Evolutionary conservation across 306 rosid species (phyloP).

Genomic region (Purshia tridentata): DNA sequence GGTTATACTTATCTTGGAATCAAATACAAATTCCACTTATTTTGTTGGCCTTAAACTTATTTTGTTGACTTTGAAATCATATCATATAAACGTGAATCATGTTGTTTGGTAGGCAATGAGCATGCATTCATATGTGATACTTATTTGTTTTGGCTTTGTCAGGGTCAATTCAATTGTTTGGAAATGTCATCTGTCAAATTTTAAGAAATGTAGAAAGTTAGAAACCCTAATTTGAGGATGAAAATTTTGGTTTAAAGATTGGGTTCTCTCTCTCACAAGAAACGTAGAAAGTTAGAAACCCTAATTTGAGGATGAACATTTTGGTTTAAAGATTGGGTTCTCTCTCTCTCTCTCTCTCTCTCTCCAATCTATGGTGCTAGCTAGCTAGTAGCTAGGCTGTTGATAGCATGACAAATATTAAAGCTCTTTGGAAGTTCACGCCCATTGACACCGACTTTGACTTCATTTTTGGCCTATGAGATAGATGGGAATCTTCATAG

Average conservation of each 20-base stretch:
- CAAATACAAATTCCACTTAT: background rate
- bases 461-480: background rate
- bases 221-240: background rate
- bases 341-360: background rate
- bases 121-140: background rate
- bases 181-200: background rate
- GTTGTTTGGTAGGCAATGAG: background rate
- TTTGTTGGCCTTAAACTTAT: background rate
- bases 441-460: conserved; percentile 7
- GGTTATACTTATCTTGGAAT: background rate
- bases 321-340: background rate
- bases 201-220: background rate
- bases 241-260: background rate
- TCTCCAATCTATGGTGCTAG: background rate
- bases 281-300: too few species aligned
- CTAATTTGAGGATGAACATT: background rate
- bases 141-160: background rate
- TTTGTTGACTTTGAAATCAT: background rate
- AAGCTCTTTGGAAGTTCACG: conserved; percentile 11
- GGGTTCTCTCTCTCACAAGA: background rate
- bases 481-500: background rate
- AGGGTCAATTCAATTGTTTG: background rate
- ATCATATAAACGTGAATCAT: background rate
- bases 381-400: conserved; percentile 3
- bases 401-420: background rate